These are phyloP conservation scores for Arthrobotrys conoides DNA, from an alignment of 2,329 filamentous ascomycete species.

Conservation along the genomic window DNA sequence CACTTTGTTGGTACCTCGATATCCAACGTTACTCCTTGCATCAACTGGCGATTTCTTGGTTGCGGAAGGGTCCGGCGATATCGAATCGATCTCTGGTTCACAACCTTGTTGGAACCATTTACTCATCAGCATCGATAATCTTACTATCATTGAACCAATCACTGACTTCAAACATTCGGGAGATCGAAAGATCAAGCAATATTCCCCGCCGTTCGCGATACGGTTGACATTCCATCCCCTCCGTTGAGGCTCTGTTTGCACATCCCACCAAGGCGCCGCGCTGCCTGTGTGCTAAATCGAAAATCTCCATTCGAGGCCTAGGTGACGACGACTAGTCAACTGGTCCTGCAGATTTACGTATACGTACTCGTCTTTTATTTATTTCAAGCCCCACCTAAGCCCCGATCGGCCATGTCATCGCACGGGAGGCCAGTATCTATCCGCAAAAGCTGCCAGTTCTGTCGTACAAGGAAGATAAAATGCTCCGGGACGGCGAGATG, in stretches of 20 bases:
- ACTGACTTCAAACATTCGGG: constrained; percentile 5
- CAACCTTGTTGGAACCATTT: constrained; percentile 5
- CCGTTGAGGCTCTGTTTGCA: constrained; percentile 11
- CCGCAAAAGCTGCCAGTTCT: constrained; percentile 59
- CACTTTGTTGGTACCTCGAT: constrained; percentile 29
- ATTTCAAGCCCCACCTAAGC: constrained; percentile 31
- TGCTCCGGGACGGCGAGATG: constrained; percentile 58
- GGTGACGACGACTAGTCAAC: constrained; percentile 14
- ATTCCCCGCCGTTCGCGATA: constrained; percentile 19
- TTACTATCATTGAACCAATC: not conserved
- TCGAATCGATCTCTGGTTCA: constrained; percentile 18
- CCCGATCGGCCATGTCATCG: constrained; percentile 42
- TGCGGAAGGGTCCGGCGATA: constrained; percentile 40
- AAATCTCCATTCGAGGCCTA: constrained; percentile 2
- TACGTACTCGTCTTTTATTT: not conserved
- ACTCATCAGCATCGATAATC: constrained; percentile 8
- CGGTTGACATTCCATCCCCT: constrained; percentile 2
- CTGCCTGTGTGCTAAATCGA: not conserved
- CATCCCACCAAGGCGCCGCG: constrained; percentile 2
- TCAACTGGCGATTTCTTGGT: not conserved
- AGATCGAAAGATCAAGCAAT: constrained; percentile 15
- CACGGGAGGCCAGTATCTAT: constrained; percentile 50
- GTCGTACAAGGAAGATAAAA: constrained; percentile 56
- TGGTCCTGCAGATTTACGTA: constrained; percentile 20
- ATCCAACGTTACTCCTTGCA: constrained; percentile 12